phyloP scores from a whole-genome alignment of 2,329 filamentous ascomycete genomes.

The Monascus ruber region DNA sequence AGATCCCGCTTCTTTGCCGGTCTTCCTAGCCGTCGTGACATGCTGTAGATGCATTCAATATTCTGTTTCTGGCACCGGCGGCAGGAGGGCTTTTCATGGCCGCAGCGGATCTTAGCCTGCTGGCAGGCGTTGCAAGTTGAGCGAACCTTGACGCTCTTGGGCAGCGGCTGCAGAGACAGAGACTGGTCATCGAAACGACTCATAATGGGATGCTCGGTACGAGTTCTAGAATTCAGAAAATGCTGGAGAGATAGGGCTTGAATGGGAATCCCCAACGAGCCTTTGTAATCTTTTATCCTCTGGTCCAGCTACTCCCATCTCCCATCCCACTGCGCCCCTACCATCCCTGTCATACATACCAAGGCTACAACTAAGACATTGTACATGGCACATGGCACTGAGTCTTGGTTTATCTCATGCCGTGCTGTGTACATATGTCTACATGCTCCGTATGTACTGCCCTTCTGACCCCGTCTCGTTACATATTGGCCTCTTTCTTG shows the following conservation, averaged over 20 bases:
- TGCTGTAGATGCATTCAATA: slow-evolving; percentile 24
- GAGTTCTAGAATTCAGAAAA: not conserved
- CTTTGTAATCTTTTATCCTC: not conserved
- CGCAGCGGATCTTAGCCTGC: slow-evolving; percentile 27
- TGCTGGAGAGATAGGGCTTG: no score
- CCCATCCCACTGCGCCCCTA: not conserved
- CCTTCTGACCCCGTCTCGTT: not conserved
- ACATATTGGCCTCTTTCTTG: not conserved
- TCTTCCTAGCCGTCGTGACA: slow-evolving; percentile 22
- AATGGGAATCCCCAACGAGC: no score
- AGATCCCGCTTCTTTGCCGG: slow-evolving; percentile 21
- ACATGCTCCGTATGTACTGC: not conserved
- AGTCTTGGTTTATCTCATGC: not conserved
- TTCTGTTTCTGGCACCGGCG: slow-evolving; percentile 24
- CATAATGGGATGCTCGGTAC: slow-evolving; percentile 1
- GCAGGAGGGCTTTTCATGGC: slow-evolving; percentile 25
- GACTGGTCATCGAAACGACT: slow-evolving; percentile 1
- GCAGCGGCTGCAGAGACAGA: slow-evolving; percentile 8
- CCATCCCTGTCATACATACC: not conserved
- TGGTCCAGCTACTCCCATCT: not conserved
- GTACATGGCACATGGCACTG: no score
- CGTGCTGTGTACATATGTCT: not conserved
- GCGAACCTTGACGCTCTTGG: slow-evolving; percentile 24
- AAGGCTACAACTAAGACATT: not conserved
- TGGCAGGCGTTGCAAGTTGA: slow-evolving; percentile 30